Evolutionary conservation across 2,329 filamentous ascomycete species (phyloP), one percentile per base, ranked within the genome.

Genomic region (Talaromyces albobiverticillius): DNA sequence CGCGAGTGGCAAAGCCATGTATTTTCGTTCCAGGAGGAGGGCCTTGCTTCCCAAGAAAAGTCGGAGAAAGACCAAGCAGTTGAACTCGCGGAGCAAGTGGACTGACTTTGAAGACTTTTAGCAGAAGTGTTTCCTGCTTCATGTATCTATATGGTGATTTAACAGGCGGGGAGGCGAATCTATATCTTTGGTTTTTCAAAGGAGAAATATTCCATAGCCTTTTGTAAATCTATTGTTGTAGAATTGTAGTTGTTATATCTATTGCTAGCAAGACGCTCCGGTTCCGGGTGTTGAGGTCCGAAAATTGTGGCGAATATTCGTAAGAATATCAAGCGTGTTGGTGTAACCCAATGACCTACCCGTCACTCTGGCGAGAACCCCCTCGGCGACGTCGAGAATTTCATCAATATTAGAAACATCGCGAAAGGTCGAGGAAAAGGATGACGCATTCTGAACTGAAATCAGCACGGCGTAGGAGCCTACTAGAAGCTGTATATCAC

Each of bases 1-100:
- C 56, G 67, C n/a, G 46, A 68, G 57, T 72, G 70, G 58, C 55
- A 60, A 49, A 53, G 51, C 7, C 43, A 51, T 31, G 29, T 47
- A 14, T 47, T 29, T 18, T 29, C 23, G 14, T 32, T 31, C 9
- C 7, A 11, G n/a, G 45, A 47, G 16, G 10, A 47, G 45, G 40
- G 40, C 5, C 10, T 43, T 22, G 40, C 20, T 13, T 2, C 1
- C 8, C 40, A 43, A 18, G 40, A 23, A 4, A 20, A 43, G 20
- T 14, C 13, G 40, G 40, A 23, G 13, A 13, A 23, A 11, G 20
- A 43, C 3, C n/a, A 43, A 29, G 26, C 5, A 29, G n/a, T n/a
- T n/a, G n/a, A n/a, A n/a, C n/a, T n/a, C n/a, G n/a, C n/a, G n/a
- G n/a, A n/a, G n/a, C n/a, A n/a, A n/a, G n/a, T n/a, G n/a, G n/a